Percentiles rank a stretch among this genome's conserved stretches.
phyloP scores from a whole-genome alignment of 768 basidiomycete species.

The Russula olivacea region DNA sequence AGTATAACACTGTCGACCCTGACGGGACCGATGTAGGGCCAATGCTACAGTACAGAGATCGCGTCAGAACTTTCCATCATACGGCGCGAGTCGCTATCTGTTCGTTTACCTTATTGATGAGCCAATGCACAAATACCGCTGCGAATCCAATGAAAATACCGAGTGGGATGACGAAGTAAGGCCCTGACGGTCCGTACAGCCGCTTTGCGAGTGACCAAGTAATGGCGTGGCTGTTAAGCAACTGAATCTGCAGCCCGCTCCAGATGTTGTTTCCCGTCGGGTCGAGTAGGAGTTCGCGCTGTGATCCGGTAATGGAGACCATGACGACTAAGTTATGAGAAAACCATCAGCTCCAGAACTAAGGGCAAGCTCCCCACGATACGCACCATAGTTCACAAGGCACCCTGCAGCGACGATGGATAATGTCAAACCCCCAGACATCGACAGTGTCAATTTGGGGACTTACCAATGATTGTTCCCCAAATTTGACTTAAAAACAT shows the following conservation, averaged over 20 bases:
- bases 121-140: conserved; percentile 48
- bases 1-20: conserved; percentile 46
- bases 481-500: conserved; percentile 63
- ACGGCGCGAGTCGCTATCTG: neutral
- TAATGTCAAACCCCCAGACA: neutral
- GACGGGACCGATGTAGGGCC: conserved; percentile 50
- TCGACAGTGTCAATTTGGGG: neutral
- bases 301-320: conserved; percentile 47
- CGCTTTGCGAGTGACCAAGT: conserved; percentile 61
- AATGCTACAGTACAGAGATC: conserved; percentile 36
- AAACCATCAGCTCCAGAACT: conserved; percentile 26
- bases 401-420: conserved; percentile 22
- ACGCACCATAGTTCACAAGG: conserved; percentile 35
- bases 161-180: conserved; percentile 53
- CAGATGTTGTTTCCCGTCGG: conserved; percentile 57
- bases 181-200: conserved; percentile 48
- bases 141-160: conserved; percentile 49
- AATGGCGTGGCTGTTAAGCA: conserved; percentile 51
- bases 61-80: neutral
- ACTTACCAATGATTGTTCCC: conserved; percentile 51
- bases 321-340: conserved; percentile 44
- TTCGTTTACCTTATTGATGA: conserved; percentile 42
- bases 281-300: conserved; percentile 47
- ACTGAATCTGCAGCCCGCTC: conserved; percentile 38
- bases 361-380: no score